Percentiles rank a stretch among this genome's conserved stretches.
phyloP scores from a whole-genome alignment of 139 green algal species.

The Picochlorum costavermella region DNA sequence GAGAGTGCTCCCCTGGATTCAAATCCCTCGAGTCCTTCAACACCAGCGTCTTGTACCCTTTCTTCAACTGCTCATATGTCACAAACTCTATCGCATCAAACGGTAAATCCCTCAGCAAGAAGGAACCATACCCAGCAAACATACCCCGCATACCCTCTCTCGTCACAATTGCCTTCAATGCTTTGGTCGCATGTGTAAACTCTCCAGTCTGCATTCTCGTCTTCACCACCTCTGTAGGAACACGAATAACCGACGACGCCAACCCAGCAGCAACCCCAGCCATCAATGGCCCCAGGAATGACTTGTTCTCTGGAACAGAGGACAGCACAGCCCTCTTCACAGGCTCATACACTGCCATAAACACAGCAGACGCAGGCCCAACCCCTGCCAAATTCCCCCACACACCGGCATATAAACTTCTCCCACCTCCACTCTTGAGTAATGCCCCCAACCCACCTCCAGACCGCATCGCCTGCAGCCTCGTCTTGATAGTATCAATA shows the following conservation, averaged over 20 bases:
- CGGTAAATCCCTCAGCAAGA: constrained; percentile 93
- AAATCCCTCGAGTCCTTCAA: constrained; percentile 42
- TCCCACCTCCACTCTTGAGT: constrained; percentile 60
- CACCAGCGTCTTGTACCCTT: constrained; percentile 17
- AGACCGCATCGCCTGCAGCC: constrained; percentile 79
- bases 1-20: constrained; percentile 49
- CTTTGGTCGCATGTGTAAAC: constrained; percentile 44
- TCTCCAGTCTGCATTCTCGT: constrained; percentile 86
- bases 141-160: constrained; percentile 71
- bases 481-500: constrained; percentile 98
- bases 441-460: constrained; percentile 68
- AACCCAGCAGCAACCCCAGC: constrained; percentile 64
- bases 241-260: constrained; percentile 76
- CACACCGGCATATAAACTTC: constrained; percentile 76
- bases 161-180: constrained; percentile 61
- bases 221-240: constrained; percentile 97
- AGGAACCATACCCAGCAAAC: constrained; percentile 95
- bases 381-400: constrained; percentile 79
- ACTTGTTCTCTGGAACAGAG: constrained; percentile 32
- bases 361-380: constrained; percentile 82
- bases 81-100: constrained; percentile 99
- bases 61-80: constrained; percentile 73
- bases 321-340: constrained; percentile 57
- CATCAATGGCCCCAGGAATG: constrained; percentile 41
- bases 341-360: constrained; percentile 92